phyloP scores from a whole-genome alignment of 1,284 basidiomycete species.

The Xanthoconium separans region DNA sequence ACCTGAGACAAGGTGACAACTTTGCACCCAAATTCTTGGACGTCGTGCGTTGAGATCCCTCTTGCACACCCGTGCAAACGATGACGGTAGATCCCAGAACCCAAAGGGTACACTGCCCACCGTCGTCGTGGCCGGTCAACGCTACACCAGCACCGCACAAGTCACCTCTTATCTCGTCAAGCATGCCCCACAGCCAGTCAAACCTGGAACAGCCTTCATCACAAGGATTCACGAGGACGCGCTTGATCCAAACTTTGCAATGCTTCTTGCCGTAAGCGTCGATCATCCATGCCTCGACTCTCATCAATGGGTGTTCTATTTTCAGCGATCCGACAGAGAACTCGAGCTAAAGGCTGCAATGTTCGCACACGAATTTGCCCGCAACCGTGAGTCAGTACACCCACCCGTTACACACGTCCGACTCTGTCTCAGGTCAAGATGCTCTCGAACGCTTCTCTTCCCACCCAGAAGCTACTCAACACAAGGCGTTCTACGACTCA shows the following conservation, averaged over 20 bases:
- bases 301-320: background rate
- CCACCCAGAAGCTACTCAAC: slow-evolving; percentile 41
- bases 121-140: slow-evolving; percentile 42
- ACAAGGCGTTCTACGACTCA: slow-evolving; percentile 52
- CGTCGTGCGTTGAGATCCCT: slow-evolving; percentile 36
- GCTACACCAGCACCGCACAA: slow-evolving; percentile 47
- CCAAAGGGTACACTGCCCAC: slow-evolving; percentile 56
- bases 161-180: slow-evolving; percentile 50
- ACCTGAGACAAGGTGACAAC: slow-evolving; percentile 58
- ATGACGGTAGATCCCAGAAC: slow-evolving; percentile 38
- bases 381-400: slow-evolving; percentile 42
- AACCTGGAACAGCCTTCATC: slow-evolving; percentile 40
- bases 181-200: slow-evolving; percentile 41
- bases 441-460: slow-evolving; percentile 43
- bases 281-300: background rate
- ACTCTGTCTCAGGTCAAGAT: slow-evolving; percentile 32
- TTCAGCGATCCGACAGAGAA: slow-evolving; percentile 52
- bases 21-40: slow-evolving; percentile 59
- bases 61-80: background rate
- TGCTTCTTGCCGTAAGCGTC: slow-evolving; percentile 45
- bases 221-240: slow-evolving; percentile 51
- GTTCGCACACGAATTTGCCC: slow-evolving; percentile 41
- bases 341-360: slow-evolving; percentile 42
- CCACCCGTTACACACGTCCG: slow-evolving; percentile 20
- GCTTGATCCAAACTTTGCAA: slow-evolving; percentile 59